Evolutionary conservation across 441 rosid species (phyloP), one percentile per base, ranked within the genome.

Genomic region (Biscutella laevigata): DNA sequence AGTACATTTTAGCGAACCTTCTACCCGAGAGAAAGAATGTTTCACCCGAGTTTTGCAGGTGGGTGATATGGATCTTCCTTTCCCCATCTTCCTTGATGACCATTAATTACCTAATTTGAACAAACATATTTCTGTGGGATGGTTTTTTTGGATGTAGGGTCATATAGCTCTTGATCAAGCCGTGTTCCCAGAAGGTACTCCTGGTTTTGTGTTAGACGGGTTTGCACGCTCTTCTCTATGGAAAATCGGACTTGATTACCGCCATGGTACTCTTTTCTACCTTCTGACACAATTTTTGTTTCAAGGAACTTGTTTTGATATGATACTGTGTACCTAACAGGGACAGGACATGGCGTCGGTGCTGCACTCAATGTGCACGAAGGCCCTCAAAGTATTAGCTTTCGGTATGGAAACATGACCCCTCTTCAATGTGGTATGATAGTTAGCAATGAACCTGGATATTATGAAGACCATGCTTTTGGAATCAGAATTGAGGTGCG

Each of bases 381-480:
- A 71, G 98, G 98, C 20, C 98, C 98, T 63, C 98, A 92, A 74
- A 77, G 96, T 72, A 92, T 92, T 36, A 92, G 96, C 74, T 92
- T 61, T 61, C 76, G 95, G 44, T 92, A 57, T 59, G 98, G 98
- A 62, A 92, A 92, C 77, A 69, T 61, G 62, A 85, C 83, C 41
- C 78, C 96, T 53, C 62, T 88, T 63, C 84, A 76, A 61, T 74
- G 59, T 73, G 98, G 98, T 58, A 92, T 92, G 98, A 82, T 92
- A 50, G 89, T 92, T 34, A 92, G 98, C 80, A 92, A 88, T 35
- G 98, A 92, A 74, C 98, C 98, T 3, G 96, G 98, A 36, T 92
- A 92, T 59, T 86, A 92, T 55, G 98, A 92, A 78, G 98, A 88
- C 71, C 91, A 86, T 66, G 86, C 96, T 46, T 88, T 92, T 62